phyloP scores from a whole-genome alignment of 768 basidiomycete genomes.

The Hericium erinaceus region DNA sequence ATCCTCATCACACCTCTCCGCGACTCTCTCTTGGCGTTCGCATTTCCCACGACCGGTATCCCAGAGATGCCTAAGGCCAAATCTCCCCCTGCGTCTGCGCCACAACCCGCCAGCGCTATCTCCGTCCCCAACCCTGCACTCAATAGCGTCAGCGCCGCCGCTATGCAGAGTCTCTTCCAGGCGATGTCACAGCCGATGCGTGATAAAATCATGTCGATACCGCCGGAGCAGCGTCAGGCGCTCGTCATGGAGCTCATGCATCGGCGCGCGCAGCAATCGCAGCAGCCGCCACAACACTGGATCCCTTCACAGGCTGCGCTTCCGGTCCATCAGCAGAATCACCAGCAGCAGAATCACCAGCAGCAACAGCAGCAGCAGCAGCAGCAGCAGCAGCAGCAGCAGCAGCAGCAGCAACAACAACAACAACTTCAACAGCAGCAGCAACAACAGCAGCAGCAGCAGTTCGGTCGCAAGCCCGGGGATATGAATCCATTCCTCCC shows the following conservation, averaged over 20 bases:
- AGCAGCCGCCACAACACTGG: neutral
- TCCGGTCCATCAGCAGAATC: neutral
- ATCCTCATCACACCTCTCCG: constrained; percentile 11
- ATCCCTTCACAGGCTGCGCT: neutral
- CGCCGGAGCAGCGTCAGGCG: constrained; percentile 2
- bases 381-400: constrained; percentile 1
- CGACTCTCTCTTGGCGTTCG: constrained; percentile 5
- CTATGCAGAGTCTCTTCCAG: neutral
- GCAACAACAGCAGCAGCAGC: neutral
- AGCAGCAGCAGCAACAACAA: constrained; percentile 1
- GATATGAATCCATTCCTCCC: constrained; percentile 14
- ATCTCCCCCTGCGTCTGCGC: neutral
- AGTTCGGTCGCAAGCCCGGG: constrained; percentile 9
- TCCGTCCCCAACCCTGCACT: neutral
- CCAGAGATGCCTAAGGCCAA: constrained; percentile 7
- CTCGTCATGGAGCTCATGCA: constrained; percentile 4
- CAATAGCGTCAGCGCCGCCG: no score
- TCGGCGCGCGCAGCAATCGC: constrained; percentile 1
- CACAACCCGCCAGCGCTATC: neutral
- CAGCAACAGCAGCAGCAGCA: constrained; percentile 4
- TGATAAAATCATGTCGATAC: neutral
- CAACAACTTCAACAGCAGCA: constrained; percentile 4
- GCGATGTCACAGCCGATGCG: constrained; percentile 3
- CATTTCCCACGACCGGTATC: constrained; percentile 10
- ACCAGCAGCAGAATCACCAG: constrained; percentile 1